phyloP scores from a whole-genome alignment of 768 basidiomycete species.

The Boletus pseudo-olivaceus region DNA sequence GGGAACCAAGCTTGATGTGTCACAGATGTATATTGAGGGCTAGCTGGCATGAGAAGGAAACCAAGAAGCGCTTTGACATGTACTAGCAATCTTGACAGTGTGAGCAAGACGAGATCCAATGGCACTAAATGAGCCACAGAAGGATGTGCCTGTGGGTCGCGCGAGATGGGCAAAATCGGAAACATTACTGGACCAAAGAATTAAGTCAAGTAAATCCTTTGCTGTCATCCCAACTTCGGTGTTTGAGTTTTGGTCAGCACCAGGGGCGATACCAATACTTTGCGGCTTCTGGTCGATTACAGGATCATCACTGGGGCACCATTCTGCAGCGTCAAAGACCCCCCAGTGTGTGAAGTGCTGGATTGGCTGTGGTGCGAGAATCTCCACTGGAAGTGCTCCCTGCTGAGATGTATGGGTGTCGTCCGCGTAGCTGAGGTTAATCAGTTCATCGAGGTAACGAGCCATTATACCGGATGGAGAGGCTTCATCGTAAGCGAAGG shows the following conservation, averaged over 20 bases:
- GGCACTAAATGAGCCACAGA: constrained; percentile 26
- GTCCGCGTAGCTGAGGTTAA: constrained; percentile 6
- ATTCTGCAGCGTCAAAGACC: constrained; percentile 16
- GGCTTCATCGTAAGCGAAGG: constrained; percentile 18
- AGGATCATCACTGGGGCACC: constrained; percentile 32
- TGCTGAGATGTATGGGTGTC: neutral
- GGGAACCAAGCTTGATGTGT: neutral
- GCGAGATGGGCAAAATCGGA: constrained; percentile 1
- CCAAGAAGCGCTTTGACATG: constrained; percentile 20
- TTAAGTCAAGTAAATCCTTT: constrained; percentile 28
- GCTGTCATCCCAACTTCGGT: constrained; percentile 16
- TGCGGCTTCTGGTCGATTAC: constrained; percentile 28
- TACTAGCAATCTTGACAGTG: constrained; percentile 14
- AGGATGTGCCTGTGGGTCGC: constrained; percentile 18
- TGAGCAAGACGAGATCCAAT: constrained; percentile 22
- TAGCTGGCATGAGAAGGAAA: constrained; percentile 19
- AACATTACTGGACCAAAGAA: constrained; percentile 16
- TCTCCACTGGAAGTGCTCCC: neutral
- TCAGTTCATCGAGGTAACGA: constrained; percentile 19
- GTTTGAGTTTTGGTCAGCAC: constrained; percentile 9
- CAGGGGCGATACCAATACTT: constrained; percentile 29
- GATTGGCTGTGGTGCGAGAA: constrained; percentile 15
- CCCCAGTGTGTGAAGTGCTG: constrained; percentile 5
- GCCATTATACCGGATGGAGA: constrained; percentile 17
- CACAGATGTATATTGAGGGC: neutral